A percentile compares a stretch with the other conserved stretches of the same genome.
phyloP scores from a whole-genome alignment of 257 asterid genomes.

The Salvia rosmarinus region DNA sequence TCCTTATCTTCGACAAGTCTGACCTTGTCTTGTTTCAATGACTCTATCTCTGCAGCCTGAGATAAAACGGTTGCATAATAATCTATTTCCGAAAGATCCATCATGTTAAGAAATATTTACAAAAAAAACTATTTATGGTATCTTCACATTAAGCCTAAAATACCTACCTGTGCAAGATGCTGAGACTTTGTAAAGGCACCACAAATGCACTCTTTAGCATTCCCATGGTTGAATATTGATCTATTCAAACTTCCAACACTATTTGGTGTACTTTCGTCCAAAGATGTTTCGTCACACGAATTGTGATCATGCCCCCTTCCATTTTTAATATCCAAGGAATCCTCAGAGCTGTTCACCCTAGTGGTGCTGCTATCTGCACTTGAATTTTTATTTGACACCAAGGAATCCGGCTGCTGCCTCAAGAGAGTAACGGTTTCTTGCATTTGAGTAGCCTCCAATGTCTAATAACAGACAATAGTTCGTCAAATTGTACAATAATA shows the following conservation, averaged over 20 bases:
- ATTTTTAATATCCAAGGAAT: constrained; percentile 38
- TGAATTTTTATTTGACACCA: constrained; percentile 45
- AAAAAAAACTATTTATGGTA: not conserved
- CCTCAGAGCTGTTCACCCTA: constrained; percentile 41
- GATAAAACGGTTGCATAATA: constrained; percentile 29
- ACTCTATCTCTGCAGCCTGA: constrained; percentile 77
- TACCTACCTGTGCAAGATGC: constrained; percentile 60
- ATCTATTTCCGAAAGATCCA: constrained; percentile 10
- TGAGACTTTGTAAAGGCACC: constrained; percentile 52
- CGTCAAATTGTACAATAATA: constrained; percentile 24
- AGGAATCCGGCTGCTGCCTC: constrained; percentile 60
- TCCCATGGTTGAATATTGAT: constrained; percentile 41
- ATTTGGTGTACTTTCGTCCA: constrained; percentile 57
- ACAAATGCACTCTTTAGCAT: constrained; percentile 42
- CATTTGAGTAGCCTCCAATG: constrained; percentile 62
- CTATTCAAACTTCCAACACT: constrained; percentile 55
- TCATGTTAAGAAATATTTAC: not conserved
- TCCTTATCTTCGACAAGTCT: constrained; percentile 63
- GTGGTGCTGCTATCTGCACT: constrained; percentile 40
- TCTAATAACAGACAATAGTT: constrained; percentile 39
- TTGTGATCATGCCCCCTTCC: constrained; percentile 37
- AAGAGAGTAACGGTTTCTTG: constrained; percentile 60
- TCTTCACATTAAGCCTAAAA: not conserved
- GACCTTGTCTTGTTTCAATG: constrained; percentile 68
- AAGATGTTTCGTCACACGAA: constrained; percentile 46